Base-by-base conservation (phyloP, 441 rosid species). In the Mallotus japonicus region DNA sequence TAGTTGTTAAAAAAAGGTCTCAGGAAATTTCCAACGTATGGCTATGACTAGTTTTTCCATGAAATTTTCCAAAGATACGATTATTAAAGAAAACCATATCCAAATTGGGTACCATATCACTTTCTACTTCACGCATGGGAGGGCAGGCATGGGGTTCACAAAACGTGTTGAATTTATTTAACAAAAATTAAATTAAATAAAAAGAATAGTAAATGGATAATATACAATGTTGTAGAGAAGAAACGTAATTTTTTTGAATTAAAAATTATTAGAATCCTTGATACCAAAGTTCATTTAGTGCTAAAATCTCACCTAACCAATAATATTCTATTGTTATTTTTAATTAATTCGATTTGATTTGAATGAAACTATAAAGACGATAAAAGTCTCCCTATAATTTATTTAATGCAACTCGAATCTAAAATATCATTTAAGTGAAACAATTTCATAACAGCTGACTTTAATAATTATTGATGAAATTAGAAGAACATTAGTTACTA, bases 251-350 rank as follows among this genome's bases (percentile, higher is more conserved):
- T 49, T 46, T 56, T 10, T 28, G 6, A 24, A 65, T 44, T 14
- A 7, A 66, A 28, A 28, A 28, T 28, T 28, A 28, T 28, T 40
- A 12, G 32, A 28, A 51, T 60, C 32, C 22, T 64, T 11, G 13
- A 32, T 59, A 59, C 16, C 40, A 65, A 13, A 65, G 75, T 69
- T 24, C 32, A 28, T 28, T 28, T 28, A 59, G 42, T 62, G 63
- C 47, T 80, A 50, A 62, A 28, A 57, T 72, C 75, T 13, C 61
- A 80, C 79, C 86, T 47, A 77, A 79, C 69, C 77, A 77, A 82
- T 85, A 82, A 28, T 28, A 28, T 75, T 79, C 71, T 70, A 67
- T 13, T n/a, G 2, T 56, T 72, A 42, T 68, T 34, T 62, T 28
- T 28, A 28, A 28, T 28, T 28, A 28, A 28, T 28, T 28, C 3